phyloP scores from a whole-genome alignment of 805 yeast genomes.

The Candida silvicultrix region DNA sequence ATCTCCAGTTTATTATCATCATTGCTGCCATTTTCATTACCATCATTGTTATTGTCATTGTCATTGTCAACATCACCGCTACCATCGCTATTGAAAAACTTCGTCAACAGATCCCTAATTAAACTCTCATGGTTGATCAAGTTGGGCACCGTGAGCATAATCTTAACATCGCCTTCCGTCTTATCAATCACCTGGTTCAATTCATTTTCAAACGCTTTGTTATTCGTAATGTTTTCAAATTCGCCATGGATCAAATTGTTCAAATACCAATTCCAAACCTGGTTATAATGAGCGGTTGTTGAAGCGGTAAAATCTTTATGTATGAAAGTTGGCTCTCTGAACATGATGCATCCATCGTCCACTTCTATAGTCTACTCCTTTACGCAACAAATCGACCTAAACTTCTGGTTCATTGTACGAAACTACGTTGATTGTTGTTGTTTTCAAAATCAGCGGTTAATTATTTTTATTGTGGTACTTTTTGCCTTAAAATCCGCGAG shows the following conservation, averaged over 20 bases:
- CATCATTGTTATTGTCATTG: not conserved
- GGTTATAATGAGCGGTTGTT: conserved; percentile 6
- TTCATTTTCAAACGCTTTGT: conserved; percentile 5
- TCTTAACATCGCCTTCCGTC: not conserved
- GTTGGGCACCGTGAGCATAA: not conserved
- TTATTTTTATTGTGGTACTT: not conserved
- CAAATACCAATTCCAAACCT: conserved; percentile 20
- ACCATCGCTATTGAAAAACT: not conserved
- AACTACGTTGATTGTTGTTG: too few species aligned
- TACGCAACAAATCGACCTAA: too few species aligned
- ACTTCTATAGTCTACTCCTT: not conserved
- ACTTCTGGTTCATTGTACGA: too few species aligned
- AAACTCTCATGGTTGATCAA: not conserved
- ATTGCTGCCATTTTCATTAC: too few species aligned
- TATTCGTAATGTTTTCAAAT: conserved; percentile 11
- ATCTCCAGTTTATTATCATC: not conserved
- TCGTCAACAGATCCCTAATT: not conserved
- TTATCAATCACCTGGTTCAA: conserved; percentile 8
- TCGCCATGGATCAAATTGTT: conserved; percentile 10
- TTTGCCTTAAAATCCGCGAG: not conserved
- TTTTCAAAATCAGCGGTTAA: not conserved
- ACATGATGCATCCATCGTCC: not conserved
- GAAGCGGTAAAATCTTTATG: not conserved
- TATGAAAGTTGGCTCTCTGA: not conserved
- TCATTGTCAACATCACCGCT: too few species aligned